phyloP scores from a whole-genome alignment of 805 yeast species.

The Phaffomyces opuntiae region DNA sequence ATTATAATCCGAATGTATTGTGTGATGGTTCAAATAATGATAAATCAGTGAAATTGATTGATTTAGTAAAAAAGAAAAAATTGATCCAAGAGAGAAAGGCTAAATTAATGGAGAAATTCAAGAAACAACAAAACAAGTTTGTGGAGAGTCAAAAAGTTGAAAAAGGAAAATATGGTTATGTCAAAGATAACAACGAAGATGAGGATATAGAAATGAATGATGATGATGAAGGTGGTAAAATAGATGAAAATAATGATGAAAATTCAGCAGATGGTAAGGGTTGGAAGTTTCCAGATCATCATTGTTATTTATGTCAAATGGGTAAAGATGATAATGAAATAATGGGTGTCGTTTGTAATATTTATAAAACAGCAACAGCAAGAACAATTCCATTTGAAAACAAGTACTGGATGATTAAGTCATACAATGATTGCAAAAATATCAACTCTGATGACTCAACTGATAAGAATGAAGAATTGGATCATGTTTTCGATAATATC shows the following conservation, averaged over 20 bases:
- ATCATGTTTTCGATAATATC: constrained; percentile 28
- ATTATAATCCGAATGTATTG: constrained; percentile 22
- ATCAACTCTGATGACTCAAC: constrained; percentile 12
- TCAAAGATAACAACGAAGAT: constrained; percentile 8
- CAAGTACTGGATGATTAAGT: constrained; percentile 56
- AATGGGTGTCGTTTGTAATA: constrained; percentile 67
- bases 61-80: constrained; percentile 53
- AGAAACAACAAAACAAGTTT: constrained; percentile 73
- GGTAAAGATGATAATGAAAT: constrained; percentile 57
- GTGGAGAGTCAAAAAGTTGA: constrained; percentile 35
- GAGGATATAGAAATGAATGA: constrained; percentile 33
- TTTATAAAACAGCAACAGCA: constrained; percentile 51
- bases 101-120: constrained; percentile 70
- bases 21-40: constrained; percentile 1
- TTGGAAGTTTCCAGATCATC: constrained; percentile 69
- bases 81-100: constrained; percentile 64
- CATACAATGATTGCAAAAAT: constrained; percentile 40
- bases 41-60: constrained; percentile 19
- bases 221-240: constrained; percentile 7
- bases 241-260: constrained; percentile 22
- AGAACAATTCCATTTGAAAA: constrained; percentile 59
- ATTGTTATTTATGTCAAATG: constrained; percentile 79
- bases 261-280: background rate
- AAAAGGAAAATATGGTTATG: constrained; percentile 15
- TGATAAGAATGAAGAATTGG: constrained; percentile 29